Evolutionary conservation across 495 filamentous ascomycete genomes (phyloP), one percentile per base, ranked within the genome.

Genomic region (Filosporella fistucella): DNA sequence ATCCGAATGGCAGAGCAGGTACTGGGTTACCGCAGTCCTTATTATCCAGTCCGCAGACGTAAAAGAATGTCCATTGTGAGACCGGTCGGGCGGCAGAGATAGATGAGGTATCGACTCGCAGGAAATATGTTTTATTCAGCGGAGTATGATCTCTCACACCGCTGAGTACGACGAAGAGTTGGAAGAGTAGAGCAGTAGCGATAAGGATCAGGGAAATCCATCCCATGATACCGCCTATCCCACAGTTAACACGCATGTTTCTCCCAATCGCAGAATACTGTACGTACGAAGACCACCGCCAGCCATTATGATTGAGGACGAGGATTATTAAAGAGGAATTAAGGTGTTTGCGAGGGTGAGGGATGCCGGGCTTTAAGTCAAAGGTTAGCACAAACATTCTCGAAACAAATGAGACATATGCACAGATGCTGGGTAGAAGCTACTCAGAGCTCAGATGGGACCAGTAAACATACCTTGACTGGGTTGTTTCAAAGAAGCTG

Each of bases 31-130:
- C 65, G 55, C 76, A 79, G 59, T 76, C 62, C 12, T 22, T 23
- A 53, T 80, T 77, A 56, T 56, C 65, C 24, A 47, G 58, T 18
- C 74, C 75, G 56, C 76, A 80, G 45, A 91, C 63, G 56, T 82
- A 80, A 77, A 90, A 91, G 68, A 84, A 91, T 2, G 89, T 93
- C 90, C 90, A 96, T 66, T 90, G 80, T 7, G 88, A 81, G 7
- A 77, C 52, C 26, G 75, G 25, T 10, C 72, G 67, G 8, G 74
- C 71, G 1, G 89, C 81, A 17, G 77, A 78, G 58, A 94, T 89
- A 57, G 70, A 78, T 36, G 69, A 65, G 12, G 88, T 91, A 61
- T 80, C 72, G 55, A 82, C 85, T 59, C 84, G 75, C 24, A 96
- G 78, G 74, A 95, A 94, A 69, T 84, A 95, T 55, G 88, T 85